Base-by-base conservation (phyloP, 179 eudicot species). In the Beta corolliflora region DNA sequence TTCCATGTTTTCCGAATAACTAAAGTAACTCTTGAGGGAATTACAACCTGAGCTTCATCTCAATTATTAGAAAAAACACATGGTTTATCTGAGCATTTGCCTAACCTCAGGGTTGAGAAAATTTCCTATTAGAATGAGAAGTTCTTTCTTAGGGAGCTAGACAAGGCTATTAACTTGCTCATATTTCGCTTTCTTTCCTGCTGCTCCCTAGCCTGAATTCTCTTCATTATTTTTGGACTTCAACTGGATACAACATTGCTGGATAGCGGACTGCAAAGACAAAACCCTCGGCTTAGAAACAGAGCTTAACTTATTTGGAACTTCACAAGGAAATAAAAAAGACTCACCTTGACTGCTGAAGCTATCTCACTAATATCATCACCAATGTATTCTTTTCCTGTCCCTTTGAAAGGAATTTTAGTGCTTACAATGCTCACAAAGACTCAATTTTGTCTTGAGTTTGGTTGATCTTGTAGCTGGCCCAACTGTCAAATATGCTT, bases 341-440 rank as follows among this genome's bases (percentile, higher is more conserved):
- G 50, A 79, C 81, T 31, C 77, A 94, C 99, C 97, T 96, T 96
- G 52, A 96, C 98, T 25, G 99, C 97, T 78, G 95, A 84, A 58
- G 95, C 94, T 81, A 96, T 94, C 85, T 96, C 98, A 80, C 90
- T 93, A 76, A 96, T 96, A 79, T 96, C 99, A 89, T 96, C 97
- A 81, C 99, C 99, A 82, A 96, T 96, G 84, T 96, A 96, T 84
- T 96, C 99, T 88, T 96, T 96, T 83, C 99, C 99, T 13, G 99
- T 96, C 73, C 99, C 99, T 90, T 96, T 96, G 65, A 96, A 96
- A 71, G 99, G 99, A 73, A 96, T 91, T 89, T 96, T 96, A 69
- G 99, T 96, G 89, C 99, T 96, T 7, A 96, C 99, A 80, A 96
- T 94, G 92, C 98, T 96, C 69, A 96, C 99, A 88, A 96, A 94